These are phyloP conservation scores for Pythium coloratum DNA, from an alignment of 352 stramenopile species.

Conservation along the genomic window DNA sequence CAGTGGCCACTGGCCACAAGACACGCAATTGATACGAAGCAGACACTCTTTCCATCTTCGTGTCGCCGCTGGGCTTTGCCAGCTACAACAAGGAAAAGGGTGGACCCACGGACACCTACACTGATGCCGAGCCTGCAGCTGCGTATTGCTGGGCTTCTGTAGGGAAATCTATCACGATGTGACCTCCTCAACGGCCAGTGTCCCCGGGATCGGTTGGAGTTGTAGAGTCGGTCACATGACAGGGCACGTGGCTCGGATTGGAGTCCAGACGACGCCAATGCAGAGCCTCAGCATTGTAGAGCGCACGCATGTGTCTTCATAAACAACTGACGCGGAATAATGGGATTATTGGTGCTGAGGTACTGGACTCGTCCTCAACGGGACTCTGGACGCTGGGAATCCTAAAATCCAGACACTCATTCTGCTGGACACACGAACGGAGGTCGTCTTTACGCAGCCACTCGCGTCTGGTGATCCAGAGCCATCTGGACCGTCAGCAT, in stretches of 20 bases:
- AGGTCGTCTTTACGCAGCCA: neutral
- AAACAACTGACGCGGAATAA: neutral
- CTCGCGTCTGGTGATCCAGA: neutral
- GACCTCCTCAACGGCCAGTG: neutral
- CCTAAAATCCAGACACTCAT: neutral
- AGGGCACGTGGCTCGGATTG: too few relatives aligned
- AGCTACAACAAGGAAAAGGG: too few relatives aligned
- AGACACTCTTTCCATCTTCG: neutral
- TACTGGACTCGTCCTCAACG: neutral
- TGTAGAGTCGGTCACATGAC: too few relatives aligned
- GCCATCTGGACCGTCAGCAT: neutral
- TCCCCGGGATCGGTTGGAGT: neutral
- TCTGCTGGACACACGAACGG: neutral
- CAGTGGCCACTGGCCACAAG: neutral
- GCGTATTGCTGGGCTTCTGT: too few relatives aligned
- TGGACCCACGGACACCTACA: neutral
- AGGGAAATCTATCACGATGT: neutral
- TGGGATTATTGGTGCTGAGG: neutral
- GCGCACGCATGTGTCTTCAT: neutral
- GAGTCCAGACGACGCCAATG: neutral
- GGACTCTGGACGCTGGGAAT: neutral
- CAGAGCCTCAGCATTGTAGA: too few relatives aligned
- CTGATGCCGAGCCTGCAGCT: neutral
- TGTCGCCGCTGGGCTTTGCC: too few relatives aligned
- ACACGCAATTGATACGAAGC: neutral